phyloP scores from a whole-genome alignment of 1,139 yeast species.

The Hansenula lynferdii region DNA sequence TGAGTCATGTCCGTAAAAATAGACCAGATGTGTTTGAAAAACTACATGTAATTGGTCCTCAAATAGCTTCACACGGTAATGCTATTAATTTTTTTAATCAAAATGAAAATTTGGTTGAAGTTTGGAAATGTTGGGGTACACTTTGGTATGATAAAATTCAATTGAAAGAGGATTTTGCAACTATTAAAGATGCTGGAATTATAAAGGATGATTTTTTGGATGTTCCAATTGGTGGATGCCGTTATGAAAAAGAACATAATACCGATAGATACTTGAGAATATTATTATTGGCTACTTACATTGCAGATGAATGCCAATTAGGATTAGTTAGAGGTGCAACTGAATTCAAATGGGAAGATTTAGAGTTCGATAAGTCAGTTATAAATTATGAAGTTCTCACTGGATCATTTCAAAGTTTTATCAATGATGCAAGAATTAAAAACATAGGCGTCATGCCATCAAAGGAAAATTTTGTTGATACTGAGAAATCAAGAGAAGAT shows the following conservation, averaged over 20 bases:
- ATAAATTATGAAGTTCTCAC: background rate
- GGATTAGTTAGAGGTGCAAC: conserved; percentile 47
- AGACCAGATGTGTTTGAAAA: conserved; percentile 13
- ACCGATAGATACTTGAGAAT: conserved; percentile 48
- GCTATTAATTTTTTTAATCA: conserved; percentile 34
- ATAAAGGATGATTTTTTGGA: conserved; percentile 52
- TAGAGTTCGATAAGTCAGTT: background rate
- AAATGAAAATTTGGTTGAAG: conserved; percentile 64
- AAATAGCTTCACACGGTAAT: background rate
- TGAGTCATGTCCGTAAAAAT: conserved; percentile 30
- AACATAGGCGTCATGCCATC: background rate
- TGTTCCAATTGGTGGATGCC: conserved; percentile 61
- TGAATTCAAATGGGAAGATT: conserved; percentile 6
- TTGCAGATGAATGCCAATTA: conserved; percentile 49
- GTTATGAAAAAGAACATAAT: conserved; percentile 34
- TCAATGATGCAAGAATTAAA: conserved; percentile 3
- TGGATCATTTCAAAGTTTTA: conserved; percentile 5
- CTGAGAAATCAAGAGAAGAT: background rate
- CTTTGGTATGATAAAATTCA: conserved; percentile 65
- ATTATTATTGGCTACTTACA: conserved; percentile 40
- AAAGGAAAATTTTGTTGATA: background rate
- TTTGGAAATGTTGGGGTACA: conserved; percentile 84
- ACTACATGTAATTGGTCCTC: conserved; percentile 8
- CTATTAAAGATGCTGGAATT: conserved; percentile 53
- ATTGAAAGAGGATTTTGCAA: conserved; percentile 46